Evolutionary conservation across 257 asterid genomes (phyloP).

Genomic region (Sherardia arvensis): DNA sequence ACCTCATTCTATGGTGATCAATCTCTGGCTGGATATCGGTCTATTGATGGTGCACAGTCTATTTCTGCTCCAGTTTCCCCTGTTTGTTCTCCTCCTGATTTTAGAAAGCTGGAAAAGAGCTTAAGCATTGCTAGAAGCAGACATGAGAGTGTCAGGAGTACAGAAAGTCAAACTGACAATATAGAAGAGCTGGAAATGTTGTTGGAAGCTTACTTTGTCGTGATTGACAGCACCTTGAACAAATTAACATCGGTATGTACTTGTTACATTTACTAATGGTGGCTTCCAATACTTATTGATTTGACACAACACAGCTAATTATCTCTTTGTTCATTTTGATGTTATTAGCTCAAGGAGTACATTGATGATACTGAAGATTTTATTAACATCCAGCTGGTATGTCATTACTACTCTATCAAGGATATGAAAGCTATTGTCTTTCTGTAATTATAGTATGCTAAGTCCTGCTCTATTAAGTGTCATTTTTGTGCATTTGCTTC

Average conservation of each 20-base stretch:
- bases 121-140: slow-evolving; percentile 94
- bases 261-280: not conserved
- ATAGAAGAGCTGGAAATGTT: slow-evolving; percentile 97
- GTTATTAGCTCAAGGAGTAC: slow-evolving; percentile 86
- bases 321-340: slow-evolving; percentile 14
- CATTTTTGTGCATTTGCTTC: no score
- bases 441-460: not conserved
- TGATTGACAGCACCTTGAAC: slow-evolving; percentile 93
- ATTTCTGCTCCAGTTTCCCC: slow-evolving; percentile 96
- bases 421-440: not conserved
- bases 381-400: slow-evolving; percentile 96
- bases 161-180: slow-evolving; percentile 58
- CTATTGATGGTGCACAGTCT: slow-evolving; percentile 59
- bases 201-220: slow-evolving; percentile 97
- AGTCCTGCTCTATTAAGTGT: no score
- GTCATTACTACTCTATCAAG: slow-evolving; percentile 3
- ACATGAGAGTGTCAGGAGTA: slow-evolving; percentile 84
- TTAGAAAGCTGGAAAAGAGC: slow-evolving; percentile 80
- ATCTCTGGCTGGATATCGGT: slow-evolving; percentile 61
- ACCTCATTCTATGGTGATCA: slow-evolving; percentile 77
- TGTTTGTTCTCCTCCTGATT: slow-evolving; percentile 80
- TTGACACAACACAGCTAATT: slow-evolving; percentile 4
- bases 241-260: slow-evolving; percentile 88
- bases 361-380: slow-evolving; percentile 96
- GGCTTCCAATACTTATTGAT: not conserved